Evolutionary conservation across 1,284 basidiomycete genomes (phyloP), one percentile per base, ranked within the genome.

Genomic region (Xerocomus cyaneibrunnescens): DNA sequence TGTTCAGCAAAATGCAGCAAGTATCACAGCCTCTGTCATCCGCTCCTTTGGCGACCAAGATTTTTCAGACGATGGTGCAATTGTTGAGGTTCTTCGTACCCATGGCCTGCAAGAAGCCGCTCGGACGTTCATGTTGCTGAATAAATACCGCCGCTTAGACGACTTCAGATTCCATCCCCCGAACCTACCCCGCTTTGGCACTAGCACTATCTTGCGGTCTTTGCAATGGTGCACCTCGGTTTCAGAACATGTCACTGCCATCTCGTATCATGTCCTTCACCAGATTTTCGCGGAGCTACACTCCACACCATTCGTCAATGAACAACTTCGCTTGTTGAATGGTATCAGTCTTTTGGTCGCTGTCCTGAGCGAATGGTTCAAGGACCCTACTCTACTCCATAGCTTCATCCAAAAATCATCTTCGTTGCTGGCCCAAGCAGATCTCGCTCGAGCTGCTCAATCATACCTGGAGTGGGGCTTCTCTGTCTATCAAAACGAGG

Each of bases 381-480:
- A 72, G 17, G 76, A 87, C 55, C 65, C 74, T 2, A 78, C 77
- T 8, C 70, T 92, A 7, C 73, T 92, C 19, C 79, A 85, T 38
- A 75, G 83, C 2, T 72, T 97, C 40, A 76, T 89, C 41, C 83
- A 85, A 38, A 85, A 89, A 21, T 77, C 85, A 7, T 75, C 83
- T 9, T 76, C 82, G 1, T 72, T 95, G 21, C 72, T 97, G 39
- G 66, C 72, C 0, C 84, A 92, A 59, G 71, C 72, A 13, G 91
- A 94, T 61, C 76, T 97, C 7, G 78, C 79, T 10, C 74, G 73
- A 25, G 74, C 84, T 6, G 85, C 88, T 0, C 81, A 90, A 56
- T 88, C 87, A 1, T 78, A 96, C 41, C 72, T 95, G 14, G 79
- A 84, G 47, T 94, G 91, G 89, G 80, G 80, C 1, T 85, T 94